Evolutionary conservation across 345 rosid species (phyloP), one percentile per base, ranked within the genome.

Genomic region (Eucalyptus brandiana): DNA sequence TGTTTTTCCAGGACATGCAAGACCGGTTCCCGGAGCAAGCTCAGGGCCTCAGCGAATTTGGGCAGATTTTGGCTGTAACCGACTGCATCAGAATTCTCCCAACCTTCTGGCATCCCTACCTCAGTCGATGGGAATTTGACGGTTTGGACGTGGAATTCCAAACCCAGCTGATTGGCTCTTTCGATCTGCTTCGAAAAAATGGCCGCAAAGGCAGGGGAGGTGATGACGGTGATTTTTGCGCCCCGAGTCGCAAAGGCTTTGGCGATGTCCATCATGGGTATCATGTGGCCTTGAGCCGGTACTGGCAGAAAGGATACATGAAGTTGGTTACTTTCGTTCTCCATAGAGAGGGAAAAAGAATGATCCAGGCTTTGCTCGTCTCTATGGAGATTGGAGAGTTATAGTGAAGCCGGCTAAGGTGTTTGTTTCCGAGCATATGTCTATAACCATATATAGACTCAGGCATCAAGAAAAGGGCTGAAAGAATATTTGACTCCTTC

Each of bases 41-140:
- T n/a, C 56, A 16, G 7, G 89, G 86, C 88, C 42, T 24, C 32
- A 60, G 32, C 1, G 69, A 60, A 12, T 60, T 13, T 60, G 16
- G n/a, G 16, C 69, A 12, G 8, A 60, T 60, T 60, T 28, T 30
- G 34, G 69, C 17, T n/a, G 19, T 54, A 4, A 15, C 2, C 32
- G 11, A 65, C 21, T 2, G 76, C 76, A 65, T 65, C 76, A n/a
- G 40, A 4, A 65, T 15, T 65, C 37, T n/a, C 76, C 76, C 37
- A 15, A 65, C 21, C 76, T 87, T 9, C 87, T 91, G 96, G 95
- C 53, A 94, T 89, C 44, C 96, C 96, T 1, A 88, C 93, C 90
- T 91, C 93, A 9, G 18, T 62, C 34, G 90, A 89, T 30, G 96
- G 96, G 87, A 95, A 93, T n/a, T 91, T 14, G 42, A 96, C 86